Evolutionary conservation across 768 basidiomycete species (phyloP), one percentile per base, ranked within the genome.

Genomic region (Coprinopsis marcescibilis): DNA sequence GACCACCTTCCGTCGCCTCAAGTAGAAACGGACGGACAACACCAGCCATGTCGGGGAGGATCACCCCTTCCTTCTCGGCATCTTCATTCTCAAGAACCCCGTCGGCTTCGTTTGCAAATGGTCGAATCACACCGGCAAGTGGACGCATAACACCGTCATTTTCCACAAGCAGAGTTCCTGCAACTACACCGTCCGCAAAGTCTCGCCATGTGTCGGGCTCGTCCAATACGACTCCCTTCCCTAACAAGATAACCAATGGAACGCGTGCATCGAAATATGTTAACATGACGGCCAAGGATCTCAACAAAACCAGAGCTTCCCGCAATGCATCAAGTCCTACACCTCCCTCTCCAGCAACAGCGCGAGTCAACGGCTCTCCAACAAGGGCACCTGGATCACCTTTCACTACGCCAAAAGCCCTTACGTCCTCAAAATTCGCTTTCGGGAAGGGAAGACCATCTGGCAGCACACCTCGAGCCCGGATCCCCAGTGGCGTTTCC

Each of bases 251-350:
- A 48, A 89, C 90, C 2, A 81, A 81, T 4, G 90, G 90, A 2
- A 89, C 89, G 2, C 73, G 91, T 36, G 90, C 91, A 8, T 85
- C 86, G 34, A 87, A 84, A 61, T 93, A 92, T 60, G 70, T 85
- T 25, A 80, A 81, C 13, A 80, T 92, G 77, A 93, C 89, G 1
- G 90, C 90, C 0, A 80, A 84, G 58, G 87, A 91, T 55, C 74
- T 94, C 49, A 79, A 48, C 13, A 50, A 43, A 13, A 52, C 50
- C 24, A 56, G 52, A 41, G 52, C 53, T 32, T 50, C 60, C 13
- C 62, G 57, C 52, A 64, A 63, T 11, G 57, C 60, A 10, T 55
- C 57, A 10, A 36, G 35, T 34, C 56, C 58, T 37, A 51, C 52
- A n/a, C n/a, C n/a, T 37, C 55, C 62, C 43, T 59, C 44, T 8